These are phyloP conservation scores for Endoconidiophora polonica DNA, from an alignment of 2,329 filamentous ascomycete species.

Conservation along the genomic window DNA sequence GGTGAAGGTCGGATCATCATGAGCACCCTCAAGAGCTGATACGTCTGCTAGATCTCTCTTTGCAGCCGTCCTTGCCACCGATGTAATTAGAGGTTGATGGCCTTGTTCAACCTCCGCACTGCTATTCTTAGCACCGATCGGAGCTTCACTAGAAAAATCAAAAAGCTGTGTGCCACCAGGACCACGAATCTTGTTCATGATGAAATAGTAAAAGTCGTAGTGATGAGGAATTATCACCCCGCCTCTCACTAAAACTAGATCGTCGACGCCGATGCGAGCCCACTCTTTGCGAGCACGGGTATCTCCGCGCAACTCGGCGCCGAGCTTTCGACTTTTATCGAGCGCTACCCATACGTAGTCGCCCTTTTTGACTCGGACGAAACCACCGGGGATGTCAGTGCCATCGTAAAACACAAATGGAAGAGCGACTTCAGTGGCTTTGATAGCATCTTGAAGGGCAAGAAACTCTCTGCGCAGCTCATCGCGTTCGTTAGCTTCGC, in stretches of 20 bases:
- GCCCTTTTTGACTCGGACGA: slow-evolving; percentile 78
- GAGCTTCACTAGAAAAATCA: slow-evolving; percentile 45
- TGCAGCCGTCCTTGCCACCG: slow-evolving; percentile 24
- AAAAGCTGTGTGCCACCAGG: slow-evolving; percentile 62
- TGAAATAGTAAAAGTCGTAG: slow-evolving; percentile 94
- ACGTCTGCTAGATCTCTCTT: slow-evolving; percentile 28
- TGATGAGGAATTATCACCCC: slow-evolving; percentile 95
- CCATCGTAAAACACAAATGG: slow-evolving; percentile 98
- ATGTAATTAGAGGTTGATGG: slow-evolving; percentile 16
- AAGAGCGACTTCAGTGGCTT: slow-evolving; percentile 73
- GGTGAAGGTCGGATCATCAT: slow-evolving; percentile 63
- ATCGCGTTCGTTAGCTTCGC: slow-evolving; percentile 64
- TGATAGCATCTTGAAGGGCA: slow-evolving; percentile 67
- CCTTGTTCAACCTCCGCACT: slow-evolving; percentile 12
- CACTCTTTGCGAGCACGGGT: slow-evolving; percentile 57
- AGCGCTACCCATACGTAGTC: slow-evolving; percentile 87
- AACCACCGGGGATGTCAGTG: slow-evolving; percentile 70
- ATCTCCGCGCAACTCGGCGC: slow-evolving; percentile 61
- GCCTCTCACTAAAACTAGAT: slow-evolving; percentile 81
- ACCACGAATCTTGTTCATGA: slow-evolving; percentile 69
- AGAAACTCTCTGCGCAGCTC: slow-evolving; percentile 71
- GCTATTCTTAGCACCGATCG: slow-evolving; percentile 15
- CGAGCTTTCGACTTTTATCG: slow-evolving; percentile 79
- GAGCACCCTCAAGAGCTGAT: slow-evolving; percentile 51
- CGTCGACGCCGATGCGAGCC: slow-evolving; percentile 87